Percentiles rank a stretch among this genome's conserved stretches.
Conservation (phyloP, 768 basidiomycete genomes). For the Hygrocybe punicea region DNA sequence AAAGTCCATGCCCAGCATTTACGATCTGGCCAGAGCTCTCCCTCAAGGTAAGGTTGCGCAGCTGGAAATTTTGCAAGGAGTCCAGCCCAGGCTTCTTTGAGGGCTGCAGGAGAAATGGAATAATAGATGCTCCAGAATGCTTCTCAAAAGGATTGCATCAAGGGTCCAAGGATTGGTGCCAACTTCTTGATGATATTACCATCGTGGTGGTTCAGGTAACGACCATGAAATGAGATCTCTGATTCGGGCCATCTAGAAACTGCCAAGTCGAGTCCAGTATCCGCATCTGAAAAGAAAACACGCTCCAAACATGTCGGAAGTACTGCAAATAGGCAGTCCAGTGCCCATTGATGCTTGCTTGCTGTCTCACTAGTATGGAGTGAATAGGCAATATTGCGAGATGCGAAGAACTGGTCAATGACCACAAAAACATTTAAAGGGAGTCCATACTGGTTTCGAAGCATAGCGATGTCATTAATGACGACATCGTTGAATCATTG, state of each 20-base stretch:
- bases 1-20: slow-evolving; percentile 38
- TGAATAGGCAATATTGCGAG: too few relatives aligned
- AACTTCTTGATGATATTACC: slow-evolving; percentile 3
- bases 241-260: not conserved
- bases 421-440: too few relatives aligned
- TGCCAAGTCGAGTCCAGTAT: not conserved
- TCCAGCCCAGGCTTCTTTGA: slow-evolving; percentile 20
- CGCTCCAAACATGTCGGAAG: not conserved
- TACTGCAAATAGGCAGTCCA: too few relatives aligned
- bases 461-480: too few relatives aligned
- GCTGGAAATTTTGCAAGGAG: slow-evolving; percentile 16
- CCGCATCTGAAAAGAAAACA: not conserved
- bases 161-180: not conserved
- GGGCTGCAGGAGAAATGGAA: slow-evolving; percentile 14
- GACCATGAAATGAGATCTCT: not conserved
- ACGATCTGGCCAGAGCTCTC: slow-evolving; percentile 28
- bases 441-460: too few relatives aligned
- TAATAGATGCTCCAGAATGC: not conserved
- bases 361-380: too few relatives aligned
- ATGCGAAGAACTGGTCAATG: too few relatives aligned
- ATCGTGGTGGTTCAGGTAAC: not conserved
- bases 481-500: too few relatives aligned
- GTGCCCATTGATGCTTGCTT: too few relatives aligned
- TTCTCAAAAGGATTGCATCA: not conserved
- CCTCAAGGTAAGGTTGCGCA: slow-evolving; percentile 24